Conservation (phyloP, 2,329 filamentous ascomycete genomes). For the Paracoccidioides brasiliensis region DNA sequence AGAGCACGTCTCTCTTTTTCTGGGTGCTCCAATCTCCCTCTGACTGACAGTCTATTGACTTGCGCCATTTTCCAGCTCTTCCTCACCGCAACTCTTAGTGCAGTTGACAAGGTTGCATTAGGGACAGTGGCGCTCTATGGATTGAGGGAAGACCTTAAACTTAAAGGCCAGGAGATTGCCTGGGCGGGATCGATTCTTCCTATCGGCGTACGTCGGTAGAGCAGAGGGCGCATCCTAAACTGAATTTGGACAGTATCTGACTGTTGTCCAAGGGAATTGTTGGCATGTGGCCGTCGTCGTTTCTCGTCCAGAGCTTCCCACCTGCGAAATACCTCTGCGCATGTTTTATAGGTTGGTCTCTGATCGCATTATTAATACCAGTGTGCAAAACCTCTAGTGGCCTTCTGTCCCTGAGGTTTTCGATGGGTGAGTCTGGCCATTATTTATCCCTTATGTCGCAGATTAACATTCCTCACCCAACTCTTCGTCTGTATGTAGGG, state of each 20-base stretch:
- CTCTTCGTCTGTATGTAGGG: neutral
- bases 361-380: constrained; percentile 33
- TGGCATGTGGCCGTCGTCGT: constrained; percentile 31
- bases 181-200: constrained; percentile 31
- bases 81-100: constrained; percentile 18
- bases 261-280: constrained; percentile 32
- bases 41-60: neutral
- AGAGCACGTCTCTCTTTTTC: neutral
- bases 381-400: constrained; percentile 37
- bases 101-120: constrained; percentile 20
- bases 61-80: constrained; percentile 11
- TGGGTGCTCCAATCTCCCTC: neutral
- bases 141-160: constrained; percentile 36
- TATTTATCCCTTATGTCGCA: neutral
- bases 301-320: constrained; percentile 35
- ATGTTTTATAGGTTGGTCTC: constrained; percentile 43
- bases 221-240: neutral
- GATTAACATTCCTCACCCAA: neutral
- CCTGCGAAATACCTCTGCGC: constrained; percentile 41
- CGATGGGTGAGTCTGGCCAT: constrained; percentile 18
- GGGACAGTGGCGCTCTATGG: constrained; percentile 41
- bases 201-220: constrained; percentile 13
- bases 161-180: constrained; percentile 39
- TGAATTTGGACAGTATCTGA: neutral
- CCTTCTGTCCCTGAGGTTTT: constrained; percentile 28